Conservation (phyloP, 768 basidiomycete species). For the Pleurotus tuoliensis region DNA sequence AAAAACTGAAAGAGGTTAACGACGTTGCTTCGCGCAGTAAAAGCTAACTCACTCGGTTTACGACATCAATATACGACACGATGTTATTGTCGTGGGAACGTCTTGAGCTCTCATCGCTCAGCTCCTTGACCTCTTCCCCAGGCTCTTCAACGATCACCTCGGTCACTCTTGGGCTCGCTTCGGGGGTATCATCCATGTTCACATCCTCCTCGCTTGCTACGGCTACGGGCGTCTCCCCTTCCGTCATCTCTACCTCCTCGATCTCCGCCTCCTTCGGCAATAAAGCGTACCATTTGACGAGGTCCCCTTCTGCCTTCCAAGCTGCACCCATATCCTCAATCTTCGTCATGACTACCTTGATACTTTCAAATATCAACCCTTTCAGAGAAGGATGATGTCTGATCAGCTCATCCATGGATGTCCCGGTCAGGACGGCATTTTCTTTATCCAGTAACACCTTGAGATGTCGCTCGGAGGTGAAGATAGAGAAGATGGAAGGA, state of each 20-base stretch:
- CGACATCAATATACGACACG: slow-evolving; percentile 74
- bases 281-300: slow-evolving; percentile 66
- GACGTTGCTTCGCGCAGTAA: slow-evolving; percentile 1
- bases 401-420: slow-evolving; percentile 90
- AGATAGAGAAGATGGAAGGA: slow-evolving; percentile 78
- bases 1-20: slow-evolving; percentile 59
- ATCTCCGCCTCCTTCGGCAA: slow-evolving; percentile 24
- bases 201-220: slow-evolving; percentile 12
- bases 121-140: slow-evolving; percentile 11
- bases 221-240: slow-evolving; percentile 19
- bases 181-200: slow-evolving; percentile 10
- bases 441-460: slow-evolving; percentile 90
- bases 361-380: slow-evolving; percentile 69
- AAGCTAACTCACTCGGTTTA: slow-evolving; percentile 60
- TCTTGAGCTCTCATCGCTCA: slow-evolving; percentile 29
- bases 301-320: slow-evolving; percentile 52
- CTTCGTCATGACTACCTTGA: slow-evolving; percentile 64
- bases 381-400: slow-evolving; percentile 93
- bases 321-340: slow-evolving; percentile 71
- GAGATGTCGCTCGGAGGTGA: slow-evolving; percentile 79
- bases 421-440: slow-evolving; percentile 84
- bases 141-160: slow-evolving; percentile 19
- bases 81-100: slow-evolving; percentile 72
- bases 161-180: slow-evolving; percentile 13
- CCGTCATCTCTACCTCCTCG: slow-evolving; percentile 48